phyloP scores from a whole-genome alignment of 2,329 filamentous ascomycete species.

The Colletotrichum siamense region DNA sequence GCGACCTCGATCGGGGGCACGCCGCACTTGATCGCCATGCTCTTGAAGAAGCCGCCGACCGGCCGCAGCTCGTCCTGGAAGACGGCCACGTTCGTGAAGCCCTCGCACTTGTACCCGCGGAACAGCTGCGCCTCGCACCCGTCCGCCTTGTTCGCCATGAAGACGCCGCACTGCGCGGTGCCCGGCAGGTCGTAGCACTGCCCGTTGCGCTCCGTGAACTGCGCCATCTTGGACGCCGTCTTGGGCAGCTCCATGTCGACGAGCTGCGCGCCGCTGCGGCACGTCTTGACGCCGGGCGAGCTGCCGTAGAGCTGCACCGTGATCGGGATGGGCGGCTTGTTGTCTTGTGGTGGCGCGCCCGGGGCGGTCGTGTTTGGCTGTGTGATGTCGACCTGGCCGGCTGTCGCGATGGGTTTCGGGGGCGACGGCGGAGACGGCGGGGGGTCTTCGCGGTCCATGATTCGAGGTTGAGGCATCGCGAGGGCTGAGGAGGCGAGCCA shows the following conservation, averaged over 20 bases:
- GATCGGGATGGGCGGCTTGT: constrained; percentile 10
- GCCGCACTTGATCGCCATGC: constrained; percentile 18
- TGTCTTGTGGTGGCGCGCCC: background rate
- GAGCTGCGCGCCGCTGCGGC: constrained; percentile 4
- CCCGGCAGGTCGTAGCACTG: constrained; percentile 17
- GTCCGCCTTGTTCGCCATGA: constrained; percentile 15
- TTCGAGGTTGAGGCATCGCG: background rate
- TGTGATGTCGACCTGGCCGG: constrained; percentile 5
- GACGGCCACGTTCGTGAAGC: constrained; percentile 14
- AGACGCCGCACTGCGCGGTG: constrained; percentile 14
- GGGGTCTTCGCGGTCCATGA: constrained; percentile 11
- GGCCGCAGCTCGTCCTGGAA: constrained; percentile 9
- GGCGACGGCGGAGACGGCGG: background rate
- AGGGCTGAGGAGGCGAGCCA: constrained; percentile 2
- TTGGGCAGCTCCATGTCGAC: background rate
- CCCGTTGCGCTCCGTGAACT: background rate
- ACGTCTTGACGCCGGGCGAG: constrained; percentile 12
- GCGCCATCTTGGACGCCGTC: background rate
- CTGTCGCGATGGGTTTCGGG: background rate
- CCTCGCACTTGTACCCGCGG: constrained; percentile 1
- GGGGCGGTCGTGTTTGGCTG: background rate
- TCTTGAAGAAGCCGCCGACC: constrained; percentile 13
- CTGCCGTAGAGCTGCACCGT: constrained; percentile 9
- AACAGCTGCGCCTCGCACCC: constrained; percentile 20
- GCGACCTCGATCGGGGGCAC: constrained; percentile 6